Base-by-base conservation (phyloP, 768 basidiomycete genomes). In the Botryobasidium botryosum region DNA sequence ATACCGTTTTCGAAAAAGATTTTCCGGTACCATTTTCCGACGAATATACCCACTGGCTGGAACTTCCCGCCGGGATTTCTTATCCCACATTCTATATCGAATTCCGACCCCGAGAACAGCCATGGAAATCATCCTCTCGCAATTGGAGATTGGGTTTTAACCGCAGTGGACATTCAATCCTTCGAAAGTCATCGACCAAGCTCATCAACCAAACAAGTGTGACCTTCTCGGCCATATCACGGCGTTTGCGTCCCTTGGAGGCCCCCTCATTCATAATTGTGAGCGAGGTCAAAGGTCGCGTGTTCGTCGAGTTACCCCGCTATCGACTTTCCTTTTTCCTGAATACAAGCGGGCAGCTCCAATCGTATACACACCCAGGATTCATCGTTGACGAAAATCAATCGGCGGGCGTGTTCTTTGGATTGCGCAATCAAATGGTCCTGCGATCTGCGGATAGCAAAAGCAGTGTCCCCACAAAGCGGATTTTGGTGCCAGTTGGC, bases 311-410 rank as follows among this genome's bases (percentile, higher is more conserved):
- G 17, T 43, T 61, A 46, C 58, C 66, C 18, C 58, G 65, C 46
- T 70, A 63, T 45, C 66, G 64, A 0, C 56, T 61, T 52, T 50
- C 54, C 7, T 70, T 57, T 49, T 28, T 47, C 6, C 45, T 52
- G 26, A 67, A 45, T 36, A 2, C 43, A 51, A 24, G 37, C 49
- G n/a, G 63, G 63, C 32, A 8, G 61, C 64, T 72, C 20, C 62
- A 66, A 46, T 70, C 63, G 29, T 56, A 47, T 6, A 67, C 67
- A 31, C 56, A 68, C 27, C 61, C 62, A 10, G 59, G 56, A 18
- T 68, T 68, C 60, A 53, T 65, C 13, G 56, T 70, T n/a, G 67
- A 70, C 42, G 1, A 41, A 2, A 40, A 56, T 28, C 71, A 71
- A 46, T 67, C 59, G 1, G 55, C 55, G 1, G 68, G 68, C 1